phyloP scores from a whole-genome alignment of 257 asterid species.

The Agastache rugosa region DNA sequence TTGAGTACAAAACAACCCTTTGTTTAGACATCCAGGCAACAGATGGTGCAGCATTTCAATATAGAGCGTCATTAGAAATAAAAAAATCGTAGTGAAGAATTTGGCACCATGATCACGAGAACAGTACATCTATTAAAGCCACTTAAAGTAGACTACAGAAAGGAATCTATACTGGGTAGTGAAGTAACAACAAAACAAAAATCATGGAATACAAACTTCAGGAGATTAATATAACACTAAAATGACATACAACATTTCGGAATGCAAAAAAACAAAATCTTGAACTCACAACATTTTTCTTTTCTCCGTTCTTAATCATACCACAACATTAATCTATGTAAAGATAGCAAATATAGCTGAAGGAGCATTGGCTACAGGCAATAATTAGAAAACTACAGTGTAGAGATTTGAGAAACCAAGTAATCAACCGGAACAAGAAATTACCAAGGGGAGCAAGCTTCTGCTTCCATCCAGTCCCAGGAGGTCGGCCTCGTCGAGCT shows the following conservation, averaged over 20 bases:
- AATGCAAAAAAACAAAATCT: not conserved
- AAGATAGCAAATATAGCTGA: not conserved
- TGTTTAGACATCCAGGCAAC: not conserved
- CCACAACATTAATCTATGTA: not conserved
- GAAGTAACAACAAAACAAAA: not conserved
- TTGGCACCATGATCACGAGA: not conserved
- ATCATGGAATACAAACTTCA: slow-evolving; percentile 4
- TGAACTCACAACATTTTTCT: not conserved
- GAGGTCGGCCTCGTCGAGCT: slow-evolving; percentile 79
- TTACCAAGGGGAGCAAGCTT: slow-evolving; percentile 92
- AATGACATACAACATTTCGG: not conserved
- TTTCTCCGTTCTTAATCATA: not conserved
- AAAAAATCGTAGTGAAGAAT: not conserved
- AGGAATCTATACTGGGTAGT: not conserved
- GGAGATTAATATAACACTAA: not conserved
- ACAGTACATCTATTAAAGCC: not conserved
- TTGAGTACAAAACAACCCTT: not conserved
- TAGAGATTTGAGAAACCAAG: not conserved
- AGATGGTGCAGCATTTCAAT: slow-evolving; percentile 17
- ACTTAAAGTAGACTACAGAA: not conserved
- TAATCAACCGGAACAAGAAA: slow-evolving; percentile 20
- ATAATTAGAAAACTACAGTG: not conserved
- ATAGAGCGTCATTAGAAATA: slow-evolving; percentile 11
- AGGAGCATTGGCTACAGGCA: not conserved
- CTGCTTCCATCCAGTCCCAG: slow-evolving; percentile 97